Conservation (phyloP, 441 rosid species). For the Biscutella laevigata region DNA sequence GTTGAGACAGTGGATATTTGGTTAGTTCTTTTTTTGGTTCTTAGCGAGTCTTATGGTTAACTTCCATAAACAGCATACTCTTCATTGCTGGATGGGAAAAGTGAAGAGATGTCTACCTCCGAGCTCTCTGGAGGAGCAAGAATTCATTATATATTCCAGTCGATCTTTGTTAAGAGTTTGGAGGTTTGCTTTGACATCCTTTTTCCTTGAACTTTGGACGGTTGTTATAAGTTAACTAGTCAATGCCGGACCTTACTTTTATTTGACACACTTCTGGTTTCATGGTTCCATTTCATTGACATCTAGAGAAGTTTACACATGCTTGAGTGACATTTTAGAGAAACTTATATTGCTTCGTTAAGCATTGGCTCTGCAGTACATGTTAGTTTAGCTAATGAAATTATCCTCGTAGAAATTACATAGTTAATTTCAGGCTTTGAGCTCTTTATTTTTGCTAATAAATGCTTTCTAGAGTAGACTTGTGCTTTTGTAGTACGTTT, state of each 20-base stretch:
- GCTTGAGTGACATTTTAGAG: not conserved
- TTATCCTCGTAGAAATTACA: not conserved
- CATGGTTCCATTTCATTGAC: constrained; percentile 4
- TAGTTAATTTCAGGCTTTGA: not conserved
- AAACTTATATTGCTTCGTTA: not conserved
- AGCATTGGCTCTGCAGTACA: not conserved
- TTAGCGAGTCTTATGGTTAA: constrained; percentile 5
- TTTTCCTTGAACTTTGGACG: not conserved
- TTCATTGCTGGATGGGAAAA: constrained; percentile 60
- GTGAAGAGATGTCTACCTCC: constrained; percentile 43
- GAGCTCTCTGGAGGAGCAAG: constrained; percentile 76
- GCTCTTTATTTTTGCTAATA: not conserved
- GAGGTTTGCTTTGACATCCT: constrained; percentile 32
- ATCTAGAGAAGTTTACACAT: not conserved
- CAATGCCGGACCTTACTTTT: not conserved
- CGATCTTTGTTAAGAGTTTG: constrained; percentile 57
- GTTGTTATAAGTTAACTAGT: not conserved
- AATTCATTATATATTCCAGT: constrained; percentile 60
- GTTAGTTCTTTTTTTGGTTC: constrained; percentile 9
- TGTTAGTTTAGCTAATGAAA: not conserved
- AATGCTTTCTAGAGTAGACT: not conserved
- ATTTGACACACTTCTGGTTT: not conserved
- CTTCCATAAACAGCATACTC: constrained; percentile 39
- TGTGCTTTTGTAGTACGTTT: too few species aligned
- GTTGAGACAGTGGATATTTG: not conserved